Conservation (phyloP, 2,329 filamentous ascomycete species). For the Ustulina deusta region DNA sequence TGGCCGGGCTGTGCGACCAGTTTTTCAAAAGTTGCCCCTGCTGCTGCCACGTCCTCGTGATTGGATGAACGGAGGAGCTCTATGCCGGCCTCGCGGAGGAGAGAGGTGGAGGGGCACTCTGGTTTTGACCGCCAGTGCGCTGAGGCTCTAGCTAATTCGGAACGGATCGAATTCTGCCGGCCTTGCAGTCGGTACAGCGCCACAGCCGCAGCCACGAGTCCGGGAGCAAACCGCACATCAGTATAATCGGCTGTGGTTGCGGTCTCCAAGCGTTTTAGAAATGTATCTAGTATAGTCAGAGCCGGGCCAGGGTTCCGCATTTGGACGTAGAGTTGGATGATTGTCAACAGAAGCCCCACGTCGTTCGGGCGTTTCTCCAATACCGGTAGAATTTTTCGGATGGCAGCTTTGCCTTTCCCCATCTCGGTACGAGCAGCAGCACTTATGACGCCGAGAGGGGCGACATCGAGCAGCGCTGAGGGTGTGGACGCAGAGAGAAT, state of each 20-base stretch:
- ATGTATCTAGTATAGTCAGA: slow-evolving; percentile 78
- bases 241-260: slow-evolving; percentile 67
- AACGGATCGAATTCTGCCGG: slow-evolving; percentile 76
- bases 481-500: slow-evolving; percentile 48
- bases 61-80: slow-evolving; percentile 82
- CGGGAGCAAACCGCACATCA: slow-evolving; percentile 84
- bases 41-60: slow-evolving; percentile 73
- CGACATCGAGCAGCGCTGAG: slow-evolving; percentile 51
- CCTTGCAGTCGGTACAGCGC: slow-evolving; percentile 82
- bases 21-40: slow-evolving; percentile 81
- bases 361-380: slow-evolving; percentile 82
- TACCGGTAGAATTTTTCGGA: slow-evolving; percentile 76
- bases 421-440: slow-evolving; percentile 80
- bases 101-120: slow-evolving; percentile 65
- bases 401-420: slow-evolving; percentile 71
- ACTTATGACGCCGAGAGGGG: slow-evolving; percentile 64
- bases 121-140: slow-evolving; percentile 80
- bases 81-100: slow-evolving; percentile 85
- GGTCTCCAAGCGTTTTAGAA: slow-evolving; percentile 77
- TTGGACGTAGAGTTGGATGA: slow-evolving; percentile 83
- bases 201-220: slow-evolving; percentile 82
- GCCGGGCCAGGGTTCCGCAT: slow-evolving; percentile 79
- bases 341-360: slow-evolving; percentile 81
- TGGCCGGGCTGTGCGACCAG: slow-evolving; percentile 74
- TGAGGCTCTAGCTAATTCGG: slow-evolving; percentile 82